Conservation (phyloP, 2,329 filamentous ascomycete genomes). For the Cordyceps cateniannulata region DNA sequence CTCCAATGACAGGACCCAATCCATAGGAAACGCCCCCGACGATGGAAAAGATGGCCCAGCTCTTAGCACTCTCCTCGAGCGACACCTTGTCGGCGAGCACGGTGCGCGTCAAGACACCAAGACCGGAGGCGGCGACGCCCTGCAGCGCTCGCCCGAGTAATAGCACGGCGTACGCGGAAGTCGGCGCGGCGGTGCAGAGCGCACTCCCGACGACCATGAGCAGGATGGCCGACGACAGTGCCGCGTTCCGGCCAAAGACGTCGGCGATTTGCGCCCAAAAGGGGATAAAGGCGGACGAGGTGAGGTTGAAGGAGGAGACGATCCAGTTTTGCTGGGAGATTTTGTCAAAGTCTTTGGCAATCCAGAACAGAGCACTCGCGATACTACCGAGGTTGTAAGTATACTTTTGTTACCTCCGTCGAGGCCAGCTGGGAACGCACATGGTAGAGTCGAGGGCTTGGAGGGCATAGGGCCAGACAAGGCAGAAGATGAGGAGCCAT, state of each 20-base stretch:
- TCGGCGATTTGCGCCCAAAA: conserved; percentile 59
- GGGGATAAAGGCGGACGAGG: conserved; percentile 60
- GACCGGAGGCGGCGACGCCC: conserved; percentile 54
- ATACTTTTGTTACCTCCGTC: too few relatives aligned
- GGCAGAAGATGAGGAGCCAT: conserved; percentile 9
- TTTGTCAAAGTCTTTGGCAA: conserved; percentile 57
- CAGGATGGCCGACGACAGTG: conserved; percentile 50
- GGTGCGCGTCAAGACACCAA: conserved; percentile 54
- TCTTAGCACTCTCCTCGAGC: conserved; percentile 53
- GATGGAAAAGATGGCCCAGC: conserved; percentile 56
- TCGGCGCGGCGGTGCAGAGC: conserved; percentile 52
- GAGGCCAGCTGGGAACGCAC: neutral
- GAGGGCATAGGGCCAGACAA: conserved; percentile 10
- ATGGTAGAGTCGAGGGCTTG: conserved; percentile 12
- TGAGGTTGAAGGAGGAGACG: conserved; percentile 61
- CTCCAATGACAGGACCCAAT: conserved; percentile 56
- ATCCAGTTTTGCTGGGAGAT: conserved; percentile 61
- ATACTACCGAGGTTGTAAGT: conserved; percentile 18
- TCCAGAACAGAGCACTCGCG: conserved; percentile 38
- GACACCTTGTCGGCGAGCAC: conserved; percentile 61
- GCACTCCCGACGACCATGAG: conserved; percentile 54
- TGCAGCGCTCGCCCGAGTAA: conserved; percentile 58
- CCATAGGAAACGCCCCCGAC: conserved; percentile 54
- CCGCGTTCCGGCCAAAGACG: conserved; percentile 55
- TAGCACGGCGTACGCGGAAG: conserved; percentile 48